Evolutionary conservation across 2,329 filamentous ascomycete genomes (phyloP), one percentile per base, ranked within the genome.

Genomic region (Metarhizium brunneum): DNA sequence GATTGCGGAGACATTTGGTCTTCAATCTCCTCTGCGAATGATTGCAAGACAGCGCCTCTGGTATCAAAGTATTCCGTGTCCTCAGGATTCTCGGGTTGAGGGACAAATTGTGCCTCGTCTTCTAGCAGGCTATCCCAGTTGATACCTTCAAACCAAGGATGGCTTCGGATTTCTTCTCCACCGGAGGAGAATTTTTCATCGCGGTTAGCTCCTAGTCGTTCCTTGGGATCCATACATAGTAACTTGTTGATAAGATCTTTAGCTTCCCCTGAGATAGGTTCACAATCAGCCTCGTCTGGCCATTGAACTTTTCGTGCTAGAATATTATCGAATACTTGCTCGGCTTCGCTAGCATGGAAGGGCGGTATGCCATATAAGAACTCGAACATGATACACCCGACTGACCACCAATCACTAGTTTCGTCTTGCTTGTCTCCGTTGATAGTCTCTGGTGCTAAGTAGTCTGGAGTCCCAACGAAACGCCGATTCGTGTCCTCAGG

Each of bases 331-430:
- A 99, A 99, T 1, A 99, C 94, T 63, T 94, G 81, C 63, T 99
- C 94, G 0, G 94, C 90, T 50, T 92, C 91, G 20, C 80, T 77
- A 1, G 90, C 94, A 68, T 97, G 91, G 70, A 99, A 99, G 0
- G 94, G 94, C 1, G 94, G 94, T 56, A 90, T 87, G 1, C 94
- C 94, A 66, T 90, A 97, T 2, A 99, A 75, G 62, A 96, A 96
- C 66, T 99, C 94, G 65, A 96, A 99, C 71, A 97, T 76, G 63
- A 99, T 97, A 69, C 95, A 99, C 1, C 94, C 94, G n/a, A 99
- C 80, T 25, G 94, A 97, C 94, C 94, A 99, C 94, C 94, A 99
- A 83, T 99, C 94, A 67, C 94, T 97, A 62, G 92, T 94, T 70
- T 97, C 92, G 66, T 99, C 94, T 70, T 99, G 94, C 2, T 92